Evolutionary conservation across 2,329 filamentous ascomycete genomes (phyloP).

Genomic region (Penicillium sp.): DNA sequence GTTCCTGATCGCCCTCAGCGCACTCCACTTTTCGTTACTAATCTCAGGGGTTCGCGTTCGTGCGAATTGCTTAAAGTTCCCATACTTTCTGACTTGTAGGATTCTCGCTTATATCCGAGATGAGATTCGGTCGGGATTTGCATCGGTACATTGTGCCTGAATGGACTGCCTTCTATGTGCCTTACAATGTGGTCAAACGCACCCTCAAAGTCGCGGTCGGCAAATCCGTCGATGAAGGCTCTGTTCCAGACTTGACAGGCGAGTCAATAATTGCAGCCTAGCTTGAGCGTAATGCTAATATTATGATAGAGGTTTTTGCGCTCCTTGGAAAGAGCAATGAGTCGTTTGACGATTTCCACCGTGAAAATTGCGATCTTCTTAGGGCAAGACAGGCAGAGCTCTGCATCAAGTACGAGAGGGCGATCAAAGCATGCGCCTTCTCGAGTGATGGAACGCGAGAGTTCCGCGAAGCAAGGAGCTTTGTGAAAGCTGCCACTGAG

Average conservation of each 20-base stretch:
- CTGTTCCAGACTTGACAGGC: neutral
- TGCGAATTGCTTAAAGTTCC: neutral
- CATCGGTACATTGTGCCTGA: conserved; percentile 27
- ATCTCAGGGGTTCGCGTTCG: neutral
- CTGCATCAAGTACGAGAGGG: neutral
- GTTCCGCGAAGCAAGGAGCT: neutral
- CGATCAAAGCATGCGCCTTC: conserved; percentile 1
- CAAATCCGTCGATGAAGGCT: neutral
- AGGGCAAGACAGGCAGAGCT: neutral
- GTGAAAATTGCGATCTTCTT: conserved; percentile 1
- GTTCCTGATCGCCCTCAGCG: neutral
- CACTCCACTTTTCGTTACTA: neutral
- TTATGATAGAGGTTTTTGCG: neutral
- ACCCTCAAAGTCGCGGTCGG: conserved; percentile 16
- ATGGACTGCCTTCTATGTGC: conserved; percentile 30
- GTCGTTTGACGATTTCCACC: neutral
- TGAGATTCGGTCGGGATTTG: conserved; percentile 35
- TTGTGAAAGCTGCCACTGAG: neutral
- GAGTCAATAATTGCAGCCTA: neutral
- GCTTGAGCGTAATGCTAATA: neutral
- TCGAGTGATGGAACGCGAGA: neutral
- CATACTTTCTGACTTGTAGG: neutral
- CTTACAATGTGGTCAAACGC: conserved; percentile 30
- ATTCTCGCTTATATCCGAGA: conserved; percentile 4
- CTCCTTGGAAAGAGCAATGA: conserved; percentile 1